These are phyloP conservation scores for Lunularia cruciata DNA, from an alignment of 225 moss, liverwort and hornwort genomes.

Conservation along the genomic window DNA sequence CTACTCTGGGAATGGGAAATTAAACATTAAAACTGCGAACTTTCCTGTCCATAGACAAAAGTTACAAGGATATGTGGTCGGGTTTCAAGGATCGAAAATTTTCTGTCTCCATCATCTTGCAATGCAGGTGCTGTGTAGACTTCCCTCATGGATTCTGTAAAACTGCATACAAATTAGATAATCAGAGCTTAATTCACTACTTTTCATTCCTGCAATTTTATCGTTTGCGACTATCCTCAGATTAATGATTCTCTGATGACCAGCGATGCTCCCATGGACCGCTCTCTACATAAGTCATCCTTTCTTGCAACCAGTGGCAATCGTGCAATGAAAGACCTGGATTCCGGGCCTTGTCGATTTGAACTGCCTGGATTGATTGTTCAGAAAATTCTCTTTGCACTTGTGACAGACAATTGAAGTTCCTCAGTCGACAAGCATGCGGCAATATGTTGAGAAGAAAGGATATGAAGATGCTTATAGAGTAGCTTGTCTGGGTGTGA, in stretches of 20 bases:
- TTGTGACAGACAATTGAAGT: slow-evolving; percentile 77
- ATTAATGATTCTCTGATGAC: no score
- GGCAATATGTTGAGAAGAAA: slow-evolving; percentile 67
- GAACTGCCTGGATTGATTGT: neutral
- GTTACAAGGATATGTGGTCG: slow-evolving; percentile 94
- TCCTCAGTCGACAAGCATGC: slow-evolving; percentile 88
- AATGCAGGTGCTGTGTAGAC: slow-evolving; percentile 65
- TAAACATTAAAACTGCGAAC: slow-evolving; percentile 85
- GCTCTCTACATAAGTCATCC: no score
- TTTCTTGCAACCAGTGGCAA: no score
- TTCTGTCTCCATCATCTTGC: slow-evolving; percentile 94
- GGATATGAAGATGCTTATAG: slow-evolving; percentile 71
- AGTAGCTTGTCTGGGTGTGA: slow-evolving; percentile 94
- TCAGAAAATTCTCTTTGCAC: slow-evolving; percentile 16
- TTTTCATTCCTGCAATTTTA: neutral
- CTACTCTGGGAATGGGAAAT: slow-evolving; percentile 89
- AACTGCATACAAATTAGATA: no score
- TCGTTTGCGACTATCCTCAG: no score
- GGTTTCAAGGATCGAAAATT: slow-evolving; percentile 96
- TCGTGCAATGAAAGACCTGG: no score
- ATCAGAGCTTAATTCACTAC: no score
- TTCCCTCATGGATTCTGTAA: neutral
- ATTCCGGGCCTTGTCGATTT: no score
- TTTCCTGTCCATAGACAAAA: slow-evolving; percentile 89
- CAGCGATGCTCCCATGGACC: no score